Evolutionary conservation across 306 rosid species (phyloP).

Genomic region (Castanea sativa): DNA sequence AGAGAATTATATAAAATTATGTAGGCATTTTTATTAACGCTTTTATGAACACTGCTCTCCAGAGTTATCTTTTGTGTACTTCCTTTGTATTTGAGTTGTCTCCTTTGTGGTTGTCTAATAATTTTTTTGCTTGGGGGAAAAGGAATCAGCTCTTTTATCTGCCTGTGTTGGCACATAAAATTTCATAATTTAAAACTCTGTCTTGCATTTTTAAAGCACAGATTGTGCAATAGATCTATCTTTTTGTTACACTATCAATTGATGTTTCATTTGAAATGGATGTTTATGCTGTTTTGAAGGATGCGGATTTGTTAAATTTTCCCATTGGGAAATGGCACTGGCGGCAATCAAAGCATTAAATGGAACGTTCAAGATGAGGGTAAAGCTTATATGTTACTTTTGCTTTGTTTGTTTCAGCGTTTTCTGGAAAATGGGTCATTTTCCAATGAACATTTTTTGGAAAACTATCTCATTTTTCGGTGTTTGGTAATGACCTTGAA

Average conservation of each 20-base stretch:
- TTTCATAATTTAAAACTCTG: not conserved
- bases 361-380: slow-evolving; percentile 68
- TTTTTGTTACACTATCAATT: slow-evolving; percentile 12
- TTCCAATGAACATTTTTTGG: no score
- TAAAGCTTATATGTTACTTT: slow-evolving; percentile 32
- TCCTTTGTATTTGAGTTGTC: not conserved
- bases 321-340: slow-evolving; percentile 66
- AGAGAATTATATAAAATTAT: no score
- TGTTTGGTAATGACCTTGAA: no score
- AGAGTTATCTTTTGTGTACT: not conserved
- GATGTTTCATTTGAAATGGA: slow-evolving; percentile 3
- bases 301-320: slow-evolving; percentile 68
- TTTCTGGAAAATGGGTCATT: no score
- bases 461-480: no score
- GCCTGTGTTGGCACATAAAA: not conserved
- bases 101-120: not conserved
- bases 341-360: slow-evolving; percentile 84
- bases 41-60: not conserved
- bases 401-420: no score
- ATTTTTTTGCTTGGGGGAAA: not conserved
- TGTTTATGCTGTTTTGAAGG: slow-evolving; percentile 53
- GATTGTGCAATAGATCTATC: not conserved
- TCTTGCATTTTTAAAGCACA: slow-evolving; percentile 3
- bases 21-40: no score
- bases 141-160: not conserved